Evolutionary conservation across 2,329 filamentous ascomycete species (phyloP), one percentile per base, ranked within the genome.

Genomic region (Leptodontidium sp.): DNA sequence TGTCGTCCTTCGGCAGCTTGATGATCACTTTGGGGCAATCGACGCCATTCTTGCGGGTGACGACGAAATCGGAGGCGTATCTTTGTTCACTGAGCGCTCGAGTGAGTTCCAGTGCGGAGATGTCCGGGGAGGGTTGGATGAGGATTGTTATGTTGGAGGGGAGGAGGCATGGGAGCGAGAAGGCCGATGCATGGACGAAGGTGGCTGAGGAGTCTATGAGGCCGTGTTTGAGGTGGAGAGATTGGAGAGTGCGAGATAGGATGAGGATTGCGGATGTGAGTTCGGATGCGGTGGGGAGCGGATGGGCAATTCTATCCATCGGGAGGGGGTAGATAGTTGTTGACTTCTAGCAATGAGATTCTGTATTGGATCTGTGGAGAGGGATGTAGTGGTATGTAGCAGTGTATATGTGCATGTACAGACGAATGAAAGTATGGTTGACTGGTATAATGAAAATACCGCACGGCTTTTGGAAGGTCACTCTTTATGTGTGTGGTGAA

Each of bases 21-120:
- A 70, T 21, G 38, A 65, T 66, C 0, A 68, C 55, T 55, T 68
- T 57, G 17, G 61, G 64, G 4, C 50, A 58, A 11, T 59, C 57
- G 3, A 58, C 26, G 11, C 66, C 53, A 9, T 55, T 50, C 12
- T 40, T 53, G 4, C 40, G 26, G 32, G 15, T 40, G 7, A n/a
- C 47, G 14, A 65, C 6, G 17, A 63, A 70, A 2, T 58, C 24
- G 12, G 40, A 24, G 8, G 9, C n/a, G n/a, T 24, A 59, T 5
- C 2, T 11, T 50, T 21, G 21, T 2, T 45, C 40, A 21, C 43
- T 32, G 9, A 59, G 45, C 2, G 29, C 2, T 8, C 21, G 4
- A 5, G 8, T 26, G 1, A 66, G 12, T 38, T 43, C 58, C 32
- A 26, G 32, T 14, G 40, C 47, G n/a, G 64, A 53, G 32, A 55